phyloP scores from a whole-genome alignment of 768 basidiomycete genomes.

The Thelephora ganbajun region DNA sequence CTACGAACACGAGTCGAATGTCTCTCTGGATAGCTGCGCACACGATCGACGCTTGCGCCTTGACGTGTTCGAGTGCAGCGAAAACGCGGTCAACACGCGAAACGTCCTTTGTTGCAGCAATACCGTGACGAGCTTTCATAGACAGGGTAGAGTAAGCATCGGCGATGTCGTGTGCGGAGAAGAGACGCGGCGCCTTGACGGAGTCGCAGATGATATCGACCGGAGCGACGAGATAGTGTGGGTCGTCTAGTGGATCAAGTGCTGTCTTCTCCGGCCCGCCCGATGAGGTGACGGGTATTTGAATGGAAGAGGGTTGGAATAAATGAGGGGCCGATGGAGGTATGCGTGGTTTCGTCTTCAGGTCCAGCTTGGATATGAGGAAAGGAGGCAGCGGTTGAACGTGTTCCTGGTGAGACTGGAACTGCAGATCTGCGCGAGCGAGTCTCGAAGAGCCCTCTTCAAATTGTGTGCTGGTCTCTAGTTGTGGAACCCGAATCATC shows the following conservation, averaged over 20 bases:
- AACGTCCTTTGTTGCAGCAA: not conserved
- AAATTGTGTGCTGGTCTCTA: too few relatives aligned
- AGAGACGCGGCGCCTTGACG: not conserved
- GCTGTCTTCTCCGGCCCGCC: too few relatives aligned
- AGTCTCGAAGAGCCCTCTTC: too few relatives aligned
- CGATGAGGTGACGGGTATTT: not conserved
- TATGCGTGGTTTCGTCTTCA: too few relatives aligned
- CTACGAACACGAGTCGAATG: constrained; percentile 21
- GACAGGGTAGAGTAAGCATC: not conserved
- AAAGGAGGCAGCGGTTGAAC: too few relatives aligned
- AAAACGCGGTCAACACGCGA: not conserved
- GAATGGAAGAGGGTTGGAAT: not conserved
- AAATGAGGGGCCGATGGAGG: not conserved
- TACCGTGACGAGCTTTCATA: not conserved
- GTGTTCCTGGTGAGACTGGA: too few relatives aligned
- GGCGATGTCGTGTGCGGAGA: not conserved
- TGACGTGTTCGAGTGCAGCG: constrained; percentile 16
- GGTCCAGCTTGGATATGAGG: too few relatives aligned
- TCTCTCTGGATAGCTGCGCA: constrained; percentile 36
- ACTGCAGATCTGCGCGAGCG: too few relatives aligned
- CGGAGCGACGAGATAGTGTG: too few relatives aligned
- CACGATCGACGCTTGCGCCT: constrained; percentile 20
- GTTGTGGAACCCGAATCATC: too few relatives aligned
- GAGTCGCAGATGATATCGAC: not conserved
- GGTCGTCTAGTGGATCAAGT: too few relatives aligned